Percentiles rank a stretch among this genome's conserved stretches.
Conservation (phyloP, 371 early-diverging fungal species). For the Apophysomyces variabilis region DNA sequence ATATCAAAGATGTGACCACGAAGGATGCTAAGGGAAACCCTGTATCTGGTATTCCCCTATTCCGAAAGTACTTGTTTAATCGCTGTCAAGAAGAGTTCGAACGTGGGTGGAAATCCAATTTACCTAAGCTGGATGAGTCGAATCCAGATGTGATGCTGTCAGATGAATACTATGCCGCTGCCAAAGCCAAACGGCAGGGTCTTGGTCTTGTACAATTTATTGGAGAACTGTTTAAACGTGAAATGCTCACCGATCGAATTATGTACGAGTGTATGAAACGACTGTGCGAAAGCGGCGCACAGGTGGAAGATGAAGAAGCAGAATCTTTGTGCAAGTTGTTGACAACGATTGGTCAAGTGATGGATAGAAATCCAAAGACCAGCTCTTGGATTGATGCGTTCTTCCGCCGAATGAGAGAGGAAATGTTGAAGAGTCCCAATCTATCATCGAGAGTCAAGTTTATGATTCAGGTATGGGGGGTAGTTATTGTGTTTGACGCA, state of each 20-base stretch:
- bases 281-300: conserved; percentile 70
- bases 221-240: conserved; percentile 91
- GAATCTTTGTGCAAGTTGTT: conserved; percentile 93
- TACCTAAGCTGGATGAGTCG: conserved; percentile 55
- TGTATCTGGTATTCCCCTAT: conserved; percentile 70
- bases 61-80: conserved; percentile 90
- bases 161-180: conserved; percentile 83
- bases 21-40: conserved; percentile 55
- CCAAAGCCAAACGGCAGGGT: conserved; percentile 92
- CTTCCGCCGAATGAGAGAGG: conserved; percentile 73
- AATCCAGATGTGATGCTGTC: conserved; percentile 61
- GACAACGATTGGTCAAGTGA: conserved; percentile 82
- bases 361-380: conserved; percentile 51
- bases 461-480: conserved; percentile 71
- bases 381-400: conserved; percentile 77
- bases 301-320: conserved; percentile 92
- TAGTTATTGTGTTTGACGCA: too few species aligned
- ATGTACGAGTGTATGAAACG: conserved; percentile 86
- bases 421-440: conserved; percentile 62
- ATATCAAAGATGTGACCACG: conserved; percentile 57
- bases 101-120: conserved; percentile 75
- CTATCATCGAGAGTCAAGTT: conserved; percentile 89
- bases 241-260: conserved; percentile 89
- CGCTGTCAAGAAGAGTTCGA: conserved; percentile 92
- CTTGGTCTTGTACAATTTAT: conserved; percentile 94